phyloP scores from a whole-genome alignment of 2,329 filamentous ascomycete genomes.

The Podosphaera xanthii region DNA sequence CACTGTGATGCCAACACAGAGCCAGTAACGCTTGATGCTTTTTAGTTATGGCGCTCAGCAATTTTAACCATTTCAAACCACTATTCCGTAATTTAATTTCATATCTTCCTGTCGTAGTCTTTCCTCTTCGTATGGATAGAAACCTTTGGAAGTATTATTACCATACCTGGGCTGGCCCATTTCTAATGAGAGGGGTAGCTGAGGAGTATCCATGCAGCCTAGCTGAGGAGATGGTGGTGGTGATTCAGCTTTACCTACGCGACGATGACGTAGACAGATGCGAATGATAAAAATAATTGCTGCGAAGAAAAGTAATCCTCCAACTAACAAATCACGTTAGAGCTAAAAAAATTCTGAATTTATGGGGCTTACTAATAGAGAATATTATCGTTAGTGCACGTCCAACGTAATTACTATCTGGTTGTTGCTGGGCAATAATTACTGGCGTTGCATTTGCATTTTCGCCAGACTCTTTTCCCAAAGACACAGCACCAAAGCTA shows the following conservation, averaged over 20 bases:
- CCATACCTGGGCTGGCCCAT: neutral
- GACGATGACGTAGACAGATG: conserved; percentile 1
- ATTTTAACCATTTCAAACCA: neutral
- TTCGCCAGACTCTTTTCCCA: neutral
- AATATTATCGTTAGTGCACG: neutral
- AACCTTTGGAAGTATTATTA: neutral
- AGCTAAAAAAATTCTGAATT: neutral
- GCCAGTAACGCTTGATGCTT: neutral
- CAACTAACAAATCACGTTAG: neutral
- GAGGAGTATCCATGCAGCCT: neutral
- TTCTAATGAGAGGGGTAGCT: neutral
- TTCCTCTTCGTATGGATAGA: neutral
- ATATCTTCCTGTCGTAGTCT: neutral
- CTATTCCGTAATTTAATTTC: neutral
- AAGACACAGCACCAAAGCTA: neutral
- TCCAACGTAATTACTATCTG: neutral
- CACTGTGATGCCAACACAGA: neutral
- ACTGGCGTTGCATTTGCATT: neutral
- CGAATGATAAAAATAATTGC: conserved; percentile 1
- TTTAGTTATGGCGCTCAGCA: neutral
- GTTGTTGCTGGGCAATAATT: neutral
- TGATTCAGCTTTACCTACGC: conserved; percentile 1
- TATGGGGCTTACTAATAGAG: neutral
- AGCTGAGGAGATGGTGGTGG: conserved; percentile 1
- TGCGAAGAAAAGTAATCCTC: neutral